phyloP scores from a whole-genome alignment of 306 rosid species.

The Hylodesmum podocarpum region DNA sequence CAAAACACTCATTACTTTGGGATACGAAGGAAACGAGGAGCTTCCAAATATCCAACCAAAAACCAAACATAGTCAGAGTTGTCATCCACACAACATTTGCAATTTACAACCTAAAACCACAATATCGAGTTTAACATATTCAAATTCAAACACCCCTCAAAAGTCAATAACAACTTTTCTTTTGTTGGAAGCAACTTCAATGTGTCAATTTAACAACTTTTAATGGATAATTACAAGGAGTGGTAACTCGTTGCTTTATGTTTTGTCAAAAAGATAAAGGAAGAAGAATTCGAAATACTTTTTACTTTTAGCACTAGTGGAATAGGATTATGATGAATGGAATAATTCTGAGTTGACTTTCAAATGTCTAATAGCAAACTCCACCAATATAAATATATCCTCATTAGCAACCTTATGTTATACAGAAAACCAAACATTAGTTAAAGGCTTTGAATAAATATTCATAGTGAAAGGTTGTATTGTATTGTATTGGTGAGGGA shows the following conservation, averaged over 20 bases:
- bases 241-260: not conserved
- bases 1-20: not conserved
- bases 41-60: not conserved
- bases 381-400: slow-evolving; percentile 25
- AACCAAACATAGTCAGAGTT: slow-evolving; percentile 28
- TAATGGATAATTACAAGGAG: not conserved
- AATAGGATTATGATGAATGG: slow-evolving; percentile 29
- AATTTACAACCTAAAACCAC: not conserved
- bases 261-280: not conserved
- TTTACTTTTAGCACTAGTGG: not conserved
- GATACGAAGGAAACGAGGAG: not conserved
- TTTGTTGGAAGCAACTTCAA: not conserved
- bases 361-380: not conserved
- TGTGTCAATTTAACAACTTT: not conserved
- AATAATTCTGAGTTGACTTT: slow-evolving; percentile 9
- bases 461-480: slow-evolving; percentile 12
- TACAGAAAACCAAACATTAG: not conserved
- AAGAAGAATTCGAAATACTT: not conserved
- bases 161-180: slow-evolving; percentile 18
- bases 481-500: slow-evolving; percentile 4
- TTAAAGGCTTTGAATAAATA: not conserved
- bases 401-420: not conserved
- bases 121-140: not conserved
- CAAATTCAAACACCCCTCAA: slow-evolving; percentile 4
- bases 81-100: slow-evolving; percentile 9